phyloP scores from a whole-genome alignment of 1,284 basidiomycete genomes.

The Caloboletus inedulis region DNA sequence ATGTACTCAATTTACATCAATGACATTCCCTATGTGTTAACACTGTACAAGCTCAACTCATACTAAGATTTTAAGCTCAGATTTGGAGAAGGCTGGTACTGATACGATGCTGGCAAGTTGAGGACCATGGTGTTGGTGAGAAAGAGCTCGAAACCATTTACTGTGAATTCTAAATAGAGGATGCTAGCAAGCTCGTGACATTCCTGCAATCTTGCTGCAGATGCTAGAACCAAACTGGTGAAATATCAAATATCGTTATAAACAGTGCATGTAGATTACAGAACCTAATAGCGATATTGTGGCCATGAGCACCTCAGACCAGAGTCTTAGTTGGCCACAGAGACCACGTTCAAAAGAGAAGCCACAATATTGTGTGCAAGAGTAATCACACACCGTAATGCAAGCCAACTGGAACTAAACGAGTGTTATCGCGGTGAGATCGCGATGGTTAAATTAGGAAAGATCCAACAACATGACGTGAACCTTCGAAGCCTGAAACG shows the following conservation, averaged over 20 bases:
- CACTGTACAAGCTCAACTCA: background rate
- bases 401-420: background rate
- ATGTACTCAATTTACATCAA: background rate
- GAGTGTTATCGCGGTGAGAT: background rate
- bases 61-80: background rate
- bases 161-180: background rate
- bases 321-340: background rate
- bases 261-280: background rate
- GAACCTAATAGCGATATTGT: too few relatives aligned
- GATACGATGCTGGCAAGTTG: too few relatives aligned
- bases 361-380: too few relatives aligned
- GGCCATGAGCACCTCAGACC: background rate
- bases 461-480: background rate
- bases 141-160: background rate
- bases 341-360: background rate
- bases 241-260: too few relatives aligned
- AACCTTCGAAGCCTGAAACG: background rate
- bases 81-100: background rate
- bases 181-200: too few relatives aligned
- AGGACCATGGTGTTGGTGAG: background rate
- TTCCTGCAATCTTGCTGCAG: background rate
- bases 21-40: background rate
- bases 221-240: background rate
- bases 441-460: background rate
- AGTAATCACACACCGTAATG: background rate